A percentile compares a stretch with the other conserved stretches of the same genome.
phyloP scores from a whole-genome alignment of 2,329 filamentous ascomycete genomes.

The Eurotiales sp. region DNA sequence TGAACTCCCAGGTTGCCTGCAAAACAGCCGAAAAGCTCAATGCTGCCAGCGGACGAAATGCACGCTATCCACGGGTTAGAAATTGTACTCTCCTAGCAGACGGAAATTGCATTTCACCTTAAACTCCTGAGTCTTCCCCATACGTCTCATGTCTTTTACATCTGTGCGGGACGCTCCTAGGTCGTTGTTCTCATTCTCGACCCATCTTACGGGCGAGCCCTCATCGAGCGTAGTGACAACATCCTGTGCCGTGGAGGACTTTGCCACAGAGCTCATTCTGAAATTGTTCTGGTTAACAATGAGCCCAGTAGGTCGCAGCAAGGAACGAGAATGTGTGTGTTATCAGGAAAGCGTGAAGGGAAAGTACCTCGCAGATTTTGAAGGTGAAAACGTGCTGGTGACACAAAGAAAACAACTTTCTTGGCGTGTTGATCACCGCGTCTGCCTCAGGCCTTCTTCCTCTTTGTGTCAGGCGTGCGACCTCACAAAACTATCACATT shows the following conservation, averaged over 20 bases:
- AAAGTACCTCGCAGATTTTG: no score
- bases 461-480: no score
- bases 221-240: neutral
- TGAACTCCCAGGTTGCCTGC: slow-evolving; percentile 34
- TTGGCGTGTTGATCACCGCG: no score
- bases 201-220: neutral
- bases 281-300: no score
- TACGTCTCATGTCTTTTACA: slow-evolving; percentile 24
- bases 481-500: no score
- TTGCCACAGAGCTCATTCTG: neutral
- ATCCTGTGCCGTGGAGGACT: neutral
- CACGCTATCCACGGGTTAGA: slow-evolving; percentile 21
- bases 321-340: no score
- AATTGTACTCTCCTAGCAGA: slow-evolving; percentile 16
- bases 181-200: neutral
- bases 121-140: slow-evolving; percentile 29
- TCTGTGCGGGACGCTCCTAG: neutral
- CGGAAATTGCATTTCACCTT: slow-evolving; percentile 12
- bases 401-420: no score
- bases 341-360: no score
- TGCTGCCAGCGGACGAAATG: slow-evolving; percentile 29
- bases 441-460: no score
- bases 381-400: no score
- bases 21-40: slow-evolving; percentile 32
- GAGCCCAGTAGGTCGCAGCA: no score